These are phyloP conservation scores for Aspergillus tamarii DNA, from an alignment of 2,329 filamentous ascomycete genomes.

Conservation along the genomic window DNA sequence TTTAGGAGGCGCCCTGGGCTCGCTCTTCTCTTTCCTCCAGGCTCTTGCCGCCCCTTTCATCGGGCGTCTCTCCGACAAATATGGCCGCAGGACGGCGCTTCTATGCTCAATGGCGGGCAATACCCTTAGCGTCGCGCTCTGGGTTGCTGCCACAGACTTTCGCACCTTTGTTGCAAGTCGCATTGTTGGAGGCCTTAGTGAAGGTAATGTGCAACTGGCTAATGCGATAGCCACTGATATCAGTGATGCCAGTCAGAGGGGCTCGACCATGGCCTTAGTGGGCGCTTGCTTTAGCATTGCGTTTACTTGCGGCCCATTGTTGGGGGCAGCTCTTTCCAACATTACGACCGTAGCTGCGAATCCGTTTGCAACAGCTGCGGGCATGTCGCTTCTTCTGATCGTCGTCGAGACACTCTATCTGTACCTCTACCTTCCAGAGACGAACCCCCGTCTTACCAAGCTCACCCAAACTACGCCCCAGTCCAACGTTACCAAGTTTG, in stretches of 20 bases:
- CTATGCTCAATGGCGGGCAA: slow-evolving; percentile 93
- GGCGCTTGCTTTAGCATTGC: slow-evolving; percentile 96
- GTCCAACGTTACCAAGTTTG: slow-evolving; percentile 18
- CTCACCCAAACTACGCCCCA: slow-evolving; percentile 25
- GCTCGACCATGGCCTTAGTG: slow-evolving; percentile 93
- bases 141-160: slow-evolving; percentile 93
- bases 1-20: slow-evolving; percentile 89
- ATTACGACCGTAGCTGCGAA: slow-evolving; percentile 80
- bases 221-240: slow-evolving; percentile 97
- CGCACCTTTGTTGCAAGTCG: slow-evolving; percentile 93
- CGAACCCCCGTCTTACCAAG: slow-evolving; percentile 64
- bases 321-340: slow-evolving; percentile 83
- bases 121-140: slow-evolving; percentile 87
- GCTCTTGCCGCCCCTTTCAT: slow-evolving; percentile 91
- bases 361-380: slow-evolving; percentile 90
- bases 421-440: slow-evolving; percentile 84
- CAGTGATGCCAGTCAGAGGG: slow-evolving; percentile 79
- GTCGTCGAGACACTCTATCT: slow-evolving; percentile 86
- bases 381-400: slow-evolving; percentile 82
- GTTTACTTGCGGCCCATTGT: slow-evolving; percentile 92
- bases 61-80: slow-evolving; percentile 80
- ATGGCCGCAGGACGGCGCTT: slow-evolving; percentile 84
- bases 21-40: slow-evolving; percentile 89
- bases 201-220: slow-evolving; percentile 95
- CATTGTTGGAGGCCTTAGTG: slow-evolving; percentile 87